Conservation (phyloP, 768 basidiomycete genomes). For the Candolleomyces efflorescens region DNA sequence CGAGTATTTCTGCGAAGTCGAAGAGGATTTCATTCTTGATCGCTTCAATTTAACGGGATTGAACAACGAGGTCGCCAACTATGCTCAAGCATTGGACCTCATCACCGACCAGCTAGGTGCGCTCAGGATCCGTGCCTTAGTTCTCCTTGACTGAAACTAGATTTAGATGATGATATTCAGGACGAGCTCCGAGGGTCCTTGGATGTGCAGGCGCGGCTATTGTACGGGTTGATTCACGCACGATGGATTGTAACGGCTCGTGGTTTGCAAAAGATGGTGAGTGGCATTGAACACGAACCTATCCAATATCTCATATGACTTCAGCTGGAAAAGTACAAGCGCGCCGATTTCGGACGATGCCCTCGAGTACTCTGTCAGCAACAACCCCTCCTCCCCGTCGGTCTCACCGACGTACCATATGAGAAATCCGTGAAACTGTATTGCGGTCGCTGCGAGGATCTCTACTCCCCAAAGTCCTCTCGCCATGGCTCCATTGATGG, state of each 20-base stretch:
- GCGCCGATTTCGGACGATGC: constrained; percentile 97
- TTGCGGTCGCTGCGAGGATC: constrained; percentile 97
- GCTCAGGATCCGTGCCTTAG: constrained; percentile 16
- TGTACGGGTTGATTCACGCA: constrained; percentile 96
- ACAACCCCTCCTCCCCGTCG: constrained; percentile 94
- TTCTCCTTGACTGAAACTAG: background rate
- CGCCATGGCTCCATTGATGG: constrained; percentile 97
- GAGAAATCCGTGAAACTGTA: constrained; percentile 99
- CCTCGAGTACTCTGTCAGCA: constrained; percentile 94
- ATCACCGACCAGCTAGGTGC: constrained; percentile 94
- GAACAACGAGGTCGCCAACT: constrained; percentile 94
- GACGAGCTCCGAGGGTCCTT: constrained; percentile 90
- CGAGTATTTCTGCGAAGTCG: constrained; percentile 99
- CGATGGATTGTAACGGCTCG: constrained; percentile 95
- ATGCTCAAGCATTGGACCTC: constrained; percentile 88
- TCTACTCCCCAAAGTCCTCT: constrained; percentile 96
- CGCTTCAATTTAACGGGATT: constrained; percentile 97
- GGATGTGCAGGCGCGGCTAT: constrained; percentile 87
- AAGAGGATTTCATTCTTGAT: constrained; percentile 98
- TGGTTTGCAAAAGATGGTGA: constrained; percentile 93
- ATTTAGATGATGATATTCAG: constrained; percentile 87
- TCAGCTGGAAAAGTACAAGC: constrained; percentile 95
- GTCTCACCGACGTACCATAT: constrained; percentile 95
- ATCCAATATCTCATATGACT: background rate
- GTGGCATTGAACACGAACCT: constrained; percentile 1